Evolutionary conservation across 495 filamentous ascomycete species (phyloP).

Genomic region (Lichina pygmaea): DNA sequence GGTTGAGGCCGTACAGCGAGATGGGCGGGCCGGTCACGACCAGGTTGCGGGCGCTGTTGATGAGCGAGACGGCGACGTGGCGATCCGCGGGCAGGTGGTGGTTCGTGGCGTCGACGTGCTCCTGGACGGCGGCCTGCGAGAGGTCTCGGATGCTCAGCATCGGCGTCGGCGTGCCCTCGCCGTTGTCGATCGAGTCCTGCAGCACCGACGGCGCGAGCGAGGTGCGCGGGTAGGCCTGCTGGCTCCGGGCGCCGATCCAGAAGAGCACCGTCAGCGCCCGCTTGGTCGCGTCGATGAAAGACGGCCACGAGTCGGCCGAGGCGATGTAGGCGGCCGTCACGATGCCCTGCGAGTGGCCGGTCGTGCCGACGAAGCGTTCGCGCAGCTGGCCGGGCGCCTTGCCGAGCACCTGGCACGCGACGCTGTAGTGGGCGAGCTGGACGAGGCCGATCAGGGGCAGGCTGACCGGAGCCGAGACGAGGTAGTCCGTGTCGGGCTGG

Average conservation of each 20-base stretch:
- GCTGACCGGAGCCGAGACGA: constrained; percentile 91
- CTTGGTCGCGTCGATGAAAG: constrained; percentile 48
- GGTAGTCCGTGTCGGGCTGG: constrained; percentile 83
- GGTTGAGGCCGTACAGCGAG: constrained; percentile 84
- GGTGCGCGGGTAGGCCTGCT: constrained; percentile 87
- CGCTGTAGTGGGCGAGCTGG: constrained; percentile 77
- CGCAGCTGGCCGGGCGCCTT: constrained; percentile 63
- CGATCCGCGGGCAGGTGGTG: constrained; percentile 76
- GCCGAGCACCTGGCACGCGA: constrained; percentile 75
- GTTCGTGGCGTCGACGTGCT: constrained; percentile 88
- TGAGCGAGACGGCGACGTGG: constrained; percentile 80
- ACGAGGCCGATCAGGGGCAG: constrained; percentile 89
- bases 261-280: constrained; percentile 82
- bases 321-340: constrained; percentile 84
- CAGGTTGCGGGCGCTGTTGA: constrained; percentile 91
- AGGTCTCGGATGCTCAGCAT: constrained; percentile 96
- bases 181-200: constrained; percentile 84
- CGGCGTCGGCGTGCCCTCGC: constrained; percentile 79
- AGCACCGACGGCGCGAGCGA: constrained; percentile 75
- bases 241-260: constrained; percentile 97
- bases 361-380: constrained; percentile 59
- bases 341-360: constrained; percentile 91
- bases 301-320: constrained; percentile 67
- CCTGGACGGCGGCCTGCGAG: constrained; percentile 56
- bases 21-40: constrained; percentile 91